These are phyloP conservation scores for Coniophora puteana DNA, from an alignment of 1,284 basidiomycete species.

Conservation along the genomic window DNA sequence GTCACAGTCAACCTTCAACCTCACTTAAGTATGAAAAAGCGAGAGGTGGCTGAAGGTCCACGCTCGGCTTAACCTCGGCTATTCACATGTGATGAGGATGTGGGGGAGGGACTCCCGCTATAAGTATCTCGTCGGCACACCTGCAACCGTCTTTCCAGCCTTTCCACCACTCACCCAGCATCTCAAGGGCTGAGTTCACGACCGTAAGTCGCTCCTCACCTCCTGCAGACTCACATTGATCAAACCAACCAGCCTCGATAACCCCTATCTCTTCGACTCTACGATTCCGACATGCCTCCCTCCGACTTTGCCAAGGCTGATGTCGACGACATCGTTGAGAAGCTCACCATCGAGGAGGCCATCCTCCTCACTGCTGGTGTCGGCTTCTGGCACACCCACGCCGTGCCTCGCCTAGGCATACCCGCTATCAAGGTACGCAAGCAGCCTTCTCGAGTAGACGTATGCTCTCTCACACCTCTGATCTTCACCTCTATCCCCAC, in stretches of 20 bases:
- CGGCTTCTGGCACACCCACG: conserved; percentile 74
- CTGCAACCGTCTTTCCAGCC: neutral
- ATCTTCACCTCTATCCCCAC: conserved; percentile 8
- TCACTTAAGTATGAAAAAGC: too few relatives aligned
- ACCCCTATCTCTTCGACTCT: neutral
- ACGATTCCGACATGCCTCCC: conserved; percentile 47
- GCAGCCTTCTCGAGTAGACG: too few relatives aligned
- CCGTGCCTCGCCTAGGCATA: conserved; percentile 59
- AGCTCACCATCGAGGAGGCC: conserved; percentile 67
- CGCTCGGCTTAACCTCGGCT: too few relatives aligned
- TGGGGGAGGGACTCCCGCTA: too few relatives aligned
- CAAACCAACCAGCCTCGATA: neutral
- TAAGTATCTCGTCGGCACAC: too few relatives aligned
- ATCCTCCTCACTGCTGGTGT: conserved; percentile 69
- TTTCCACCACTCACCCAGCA: neutral
- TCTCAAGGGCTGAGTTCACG: too few relatives aligned
- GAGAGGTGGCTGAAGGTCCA: too few relatives aligned
- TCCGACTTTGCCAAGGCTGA: conserved; percentile 66
- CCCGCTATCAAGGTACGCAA: conserved; percentile 65
- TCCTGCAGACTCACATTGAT: too few relatives aligned
- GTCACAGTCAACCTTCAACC: too few relatives aligned
- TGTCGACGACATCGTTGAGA: conserved; percentile 56
- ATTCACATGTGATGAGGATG: too few relatives aligned
- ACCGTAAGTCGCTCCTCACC: too few relatives aligned
- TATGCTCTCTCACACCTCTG: neutral